Base-by-base conservation (phyloP, 805 yeast genomes). In the Yamadazyma laniorum region DNA sequence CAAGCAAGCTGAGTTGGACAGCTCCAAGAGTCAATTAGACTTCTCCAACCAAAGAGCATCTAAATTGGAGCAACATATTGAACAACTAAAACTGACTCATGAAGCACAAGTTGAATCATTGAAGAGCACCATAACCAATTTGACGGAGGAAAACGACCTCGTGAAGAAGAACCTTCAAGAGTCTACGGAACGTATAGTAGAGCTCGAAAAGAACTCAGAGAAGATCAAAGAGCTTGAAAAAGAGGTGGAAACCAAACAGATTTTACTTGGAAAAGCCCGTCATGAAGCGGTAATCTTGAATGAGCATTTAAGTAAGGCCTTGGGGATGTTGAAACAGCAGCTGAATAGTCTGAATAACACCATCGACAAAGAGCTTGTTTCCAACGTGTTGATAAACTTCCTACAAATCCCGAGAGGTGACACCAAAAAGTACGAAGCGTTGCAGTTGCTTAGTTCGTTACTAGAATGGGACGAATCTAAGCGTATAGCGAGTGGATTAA, bases 281-380 rank as follows among this genome's bases (percentile, higher is more conserved):
- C 98, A 91, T 58, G 99, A 93, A 59, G 91, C 95, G 2, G 91
- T 93, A 7, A 86, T 87, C 18, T 65, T 91, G 41, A 93, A 93
- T 58, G 99, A 93, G 56, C 98, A 93, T 63, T 65, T 93, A 38
- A 89, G 96, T n/a, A 91, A 93, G 53, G 95, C 98, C 1, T 65
- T 91, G 44, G 79, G 87, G 18, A 70, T 91, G 73, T 75, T 93
- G 42, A 87, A 89, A 51, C 82, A 82, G 54, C 85, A 82, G 36
- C 78, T 85, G 28, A 79, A 80, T 26, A 54, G 52, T 22, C 40
- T 53, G 15, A 78, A 88, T 6, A 85, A 82, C 34, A 74, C 82
- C 6, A 88, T 91, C 1, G 98, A 91, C 58, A 82, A 84, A 55
- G 96, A 90, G 58, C 75, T 93, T 43, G 79, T 93, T 4, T 83